Conservation (phyloP, 345 rosid genomes). For the Iberis pinnata region DNA sequence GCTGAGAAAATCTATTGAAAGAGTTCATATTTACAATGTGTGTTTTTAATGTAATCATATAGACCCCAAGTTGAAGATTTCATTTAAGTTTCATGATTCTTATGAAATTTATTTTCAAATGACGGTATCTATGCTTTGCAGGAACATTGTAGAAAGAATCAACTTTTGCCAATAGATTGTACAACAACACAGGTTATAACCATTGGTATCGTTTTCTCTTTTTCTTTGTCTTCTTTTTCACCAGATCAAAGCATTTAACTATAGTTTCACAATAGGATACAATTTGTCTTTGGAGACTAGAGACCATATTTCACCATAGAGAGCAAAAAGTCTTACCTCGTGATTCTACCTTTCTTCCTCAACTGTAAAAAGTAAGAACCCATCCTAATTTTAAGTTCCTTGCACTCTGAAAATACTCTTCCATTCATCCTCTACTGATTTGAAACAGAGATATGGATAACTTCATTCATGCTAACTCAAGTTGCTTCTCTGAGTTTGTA, state of each 20-base stretch:
- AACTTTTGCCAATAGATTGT: no score
- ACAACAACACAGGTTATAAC: no score
- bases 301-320: slow-evolving; percentile 45
- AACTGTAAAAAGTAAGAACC: slow-evolving; percentile 38
- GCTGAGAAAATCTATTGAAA: no score
- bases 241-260: slow-evolving; percentile 9
- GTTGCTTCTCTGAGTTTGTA: slow-evolving; percentile 39
- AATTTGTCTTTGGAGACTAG: slow-evolving; percentile 47
- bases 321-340: slow-evolving; percentile 47
- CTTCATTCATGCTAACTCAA: slow-evolving; percentile 45
- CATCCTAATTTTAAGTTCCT: neutral
- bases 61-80: no score
- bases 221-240: slow-evolving; percentile 1
- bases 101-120: no score
- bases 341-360: slow-evolving; percentile 49
- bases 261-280: slow-evolving; percentile 59
- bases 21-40: no score
- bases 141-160: no score
- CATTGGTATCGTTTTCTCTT: no score
- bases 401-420: neutral
- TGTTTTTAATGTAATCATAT: no score
- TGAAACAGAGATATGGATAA: slow-evolving; percentile 48
- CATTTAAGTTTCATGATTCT: no score
- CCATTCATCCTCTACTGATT: slow-evolving; percentile 7
- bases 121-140: no score